Evolutionary conservation across 352 stramenopile species (phyloP).

Genomic region (Globisporangium cylindrosporum): DNA sequence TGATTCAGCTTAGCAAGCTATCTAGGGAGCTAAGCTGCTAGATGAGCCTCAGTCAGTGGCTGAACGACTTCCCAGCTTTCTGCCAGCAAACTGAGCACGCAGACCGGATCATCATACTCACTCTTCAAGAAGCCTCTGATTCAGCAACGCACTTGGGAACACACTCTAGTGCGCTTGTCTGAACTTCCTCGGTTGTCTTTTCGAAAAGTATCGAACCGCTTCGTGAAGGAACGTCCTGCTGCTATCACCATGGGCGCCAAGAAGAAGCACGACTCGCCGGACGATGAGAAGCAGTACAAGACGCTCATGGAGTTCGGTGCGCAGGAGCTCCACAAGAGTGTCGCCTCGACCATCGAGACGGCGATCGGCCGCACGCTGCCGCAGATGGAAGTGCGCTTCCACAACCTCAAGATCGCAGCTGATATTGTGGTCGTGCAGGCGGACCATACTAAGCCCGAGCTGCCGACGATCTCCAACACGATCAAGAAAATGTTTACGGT

Average conservation of each 20-base stretch:
- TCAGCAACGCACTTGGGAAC: background rate
- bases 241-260: constrained; percentile 4
- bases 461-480: constrained; percentile 11
- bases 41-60: background rate
- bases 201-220: background rate
- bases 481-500: constrained; percentile 14
- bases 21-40: background rate
- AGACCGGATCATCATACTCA: background rate
- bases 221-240: background rate
- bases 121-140: background rate
- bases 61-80: background rate
- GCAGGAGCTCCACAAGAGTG: constrained; percentile 8
- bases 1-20: background rate
- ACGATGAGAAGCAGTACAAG: constrained; percentile 11
- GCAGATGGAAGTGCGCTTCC: constrained; percentile 23
- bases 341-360: constrained; percentile 9
- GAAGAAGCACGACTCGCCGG: constrained; percentile 5
- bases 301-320: constrained; percentile 14
- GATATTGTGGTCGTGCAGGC: constrained; percentile 9
- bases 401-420: constrained; percentile 17
- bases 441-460: constrained; percentile 3
- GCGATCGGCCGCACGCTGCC: constrained; percentile 14
- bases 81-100: background rate
- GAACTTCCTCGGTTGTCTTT: background rate
- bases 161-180: background rate